Conservation (phyloP, 2,329 filamentous ascomycete genomes). For the Venturia nashicola region DNA sequence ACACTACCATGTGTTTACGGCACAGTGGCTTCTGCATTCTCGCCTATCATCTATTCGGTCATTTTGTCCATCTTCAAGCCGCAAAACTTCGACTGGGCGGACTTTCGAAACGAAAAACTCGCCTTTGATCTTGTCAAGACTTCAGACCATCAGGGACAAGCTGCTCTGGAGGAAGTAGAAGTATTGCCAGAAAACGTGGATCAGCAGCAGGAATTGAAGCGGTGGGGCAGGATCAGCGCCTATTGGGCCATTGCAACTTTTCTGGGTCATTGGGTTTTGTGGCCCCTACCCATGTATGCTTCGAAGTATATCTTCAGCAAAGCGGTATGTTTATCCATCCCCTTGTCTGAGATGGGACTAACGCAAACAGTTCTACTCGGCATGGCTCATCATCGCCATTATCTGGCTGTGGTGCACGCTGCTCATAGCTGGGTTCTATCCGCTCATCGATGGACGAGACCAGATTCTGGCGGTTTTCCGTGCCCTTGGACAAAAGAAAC, state of each 20-base stretch:
- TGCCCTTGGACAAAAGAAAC: constrained; percentile 7
- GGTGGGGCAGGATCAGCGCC: constrained; percentile 35
- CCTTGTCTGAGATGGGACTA: constrained; percentile 1
- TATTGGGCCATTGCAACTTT: constrained; percentile 39
- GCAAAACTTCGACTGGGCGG: constrained; percentile 29
- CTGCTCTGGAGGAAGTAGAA: constrained; percentile 3
- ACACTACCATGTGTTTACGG: constrained; percentile 41
- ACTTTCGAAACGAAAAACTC: constrained; percentile 30
- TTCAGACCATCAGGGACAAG: background rate
- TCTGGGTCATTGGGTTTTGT: constrained; percentile 41
- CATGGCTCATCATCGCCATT: constrained; percentile 39
- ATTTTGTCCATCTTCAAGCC: constrained; percentile 35
- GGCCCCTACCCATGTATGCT: constrained; percentile 44
- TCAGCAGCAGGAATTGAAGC: constrained; percentile 24
- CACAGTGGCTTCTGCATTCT: constrained; percentile 36
- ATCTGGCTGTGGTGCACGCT: constrained; percentile 43
- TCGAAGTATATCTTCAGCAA: constrained; percentile 37
- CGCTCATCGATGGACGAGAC: constrained; percentile 34
- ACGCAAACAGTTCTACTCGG: constrained; percentile 31
- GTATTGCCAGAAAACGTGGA: constrained; percentile 19
- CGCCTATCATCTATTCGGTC: constrained; percentile 32
- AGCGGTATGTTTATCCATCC: constrained; percentile 16
- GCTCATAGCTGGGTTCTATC: constrained; percentile 37
- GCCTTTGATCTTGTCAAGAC: constrained; percentile 22
- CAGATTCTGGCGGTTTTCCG: constrained; percentile 18